A percentile compares a stretch with the other conserved stretches of the same genome.
These are phyloP conservation scores for Agapanthus africanus DNA, from an alignment of 106 monocot species.

Conservation along the genomic window DNA sequence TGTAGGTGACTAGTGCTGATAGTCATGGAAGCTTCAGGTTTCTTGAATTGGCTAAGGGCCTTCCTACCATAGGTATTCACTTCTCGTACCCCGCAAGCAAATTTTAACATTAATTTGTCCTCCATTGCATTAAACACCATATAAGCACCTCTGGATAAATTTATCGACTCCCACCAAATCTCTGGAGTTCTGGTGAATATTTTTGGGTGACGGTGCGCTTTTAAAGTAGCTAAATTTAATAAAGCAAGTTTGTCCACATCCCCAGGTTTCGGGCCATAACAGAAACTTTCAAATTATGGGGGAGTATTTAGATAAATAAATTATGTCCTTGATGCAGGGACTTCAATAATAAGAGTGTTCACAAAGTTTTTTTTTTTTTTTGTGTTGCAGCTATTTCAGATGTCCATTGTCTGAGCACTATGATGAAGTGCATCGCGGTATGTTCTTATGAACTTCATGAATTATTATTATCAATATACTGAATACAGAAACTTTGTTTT, in stretches of 20 bases:
- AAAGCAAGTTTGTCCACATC: too few relatives aligned
- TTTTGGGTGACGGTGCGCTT: too few relatives aligned
- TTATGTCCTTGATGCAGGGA: too few relatives aligned
- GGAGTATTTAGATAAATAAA: too few relatives aligned
- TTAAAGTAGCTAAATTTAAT: too few relatives aligned
- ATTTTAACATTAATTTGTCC: not conserved
- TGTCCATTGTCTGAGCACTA: conserved; percentile 51
- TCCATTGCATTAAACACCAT: not conserved
- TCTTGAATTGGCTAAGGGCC: conserved; percentile 47
- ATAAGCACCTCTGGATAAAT: too few relatives aligned
- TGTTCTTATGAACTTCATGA: conserved; percentile 21
- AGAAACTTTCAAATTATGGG: too few relatives aligned
- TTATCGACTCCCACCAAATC: too few relatives aligned
- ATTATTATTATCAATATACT: not conserved
- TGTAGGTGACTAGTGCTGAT: conserved; percentile 41
- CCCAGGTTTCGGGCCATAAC: too few relatives aligned
- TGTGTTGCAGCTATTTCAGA: conserved; percentile 55
- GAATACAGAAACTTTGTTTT: too few relatives aligned
- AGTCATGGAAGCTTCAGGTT: conserved; percentile 35
- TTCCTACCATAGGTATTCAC: conserved; percentile 52
- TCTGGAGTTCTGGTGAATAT: too few relatives aligned
- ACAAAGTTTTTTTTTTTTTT: not conserved
- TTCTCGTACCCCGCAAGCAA: not conserved
- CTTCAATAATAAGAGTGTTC: not conserved
- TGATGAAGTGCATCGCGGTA: conserved; percentile 82